phyloP scores from a whole-genome alignment of 495 filamentous ascomycete species.

The Neurospora sp. region DNA sequence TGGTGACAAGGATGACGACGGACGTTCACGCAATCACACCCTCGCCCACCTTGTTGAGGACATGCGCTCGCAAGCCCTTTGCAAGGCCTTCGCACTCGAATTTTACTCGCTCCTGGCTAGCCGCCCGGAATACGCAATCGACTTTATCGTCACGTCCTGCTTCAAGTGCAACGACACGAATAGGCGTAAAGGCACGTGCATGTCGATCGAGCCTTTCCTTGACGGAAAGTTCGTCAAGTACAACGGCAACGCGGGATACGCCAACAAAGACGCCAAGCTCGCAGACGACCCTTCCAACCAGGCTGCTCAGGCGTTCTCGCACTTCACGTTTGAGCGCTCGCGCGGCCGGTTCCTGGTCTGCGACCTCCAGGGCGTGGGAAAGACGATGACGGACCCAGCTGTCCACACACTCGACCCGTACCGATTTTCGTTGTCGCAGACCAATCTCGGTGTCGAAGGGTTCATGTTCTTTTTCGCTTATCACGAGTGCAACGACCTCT shows the following conservation, averaged over 20 bases:
- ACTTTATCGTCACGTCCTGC: conserved; percentile 26
- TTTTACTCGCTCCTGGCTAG: conserved; percentile 21
- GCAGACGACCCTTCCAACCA: conserved; percentile 12
- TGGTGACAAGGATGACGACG: neutral
- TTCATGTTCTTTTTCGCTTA: conserved; percentile 30
- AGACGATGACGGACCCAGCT: conserved; percentile 25
- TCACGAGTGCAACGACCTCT: conserved; percentile 29
- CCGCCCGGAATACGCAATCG: conserved; percentile 10
- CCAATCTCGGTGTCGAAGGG: conserved; percentile 21
- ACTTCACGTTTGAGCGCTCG: conserved; percentile 36
- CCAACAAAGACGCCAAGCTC: conserved; percentile 13
- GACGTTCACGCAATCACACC: neutral
- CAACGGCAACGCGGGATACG: conserved; percentile 25
- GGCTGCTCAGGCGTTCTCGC: conserved; percentile 31
- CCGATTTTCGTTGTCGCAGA: conserved; percentile 18
- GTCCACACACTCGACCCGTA: conserved; percentile 22
- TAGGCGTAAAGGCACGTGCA: neutral
- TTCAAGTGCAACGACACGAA: conserved; percentile 6
- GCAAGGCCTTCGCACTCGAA: conserved; percentile 32
- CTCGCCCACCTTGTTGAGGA: conserved; percentile 23
- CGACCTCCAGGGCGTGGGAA: conserved; percentile 27
- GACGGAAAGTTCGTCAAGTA: conserved; percentile 28
- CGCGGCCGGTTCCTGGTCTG: conserved; percentile 20
- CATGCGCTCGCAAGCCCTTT: conserved; percentile 25
- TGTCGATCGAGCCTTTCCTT: conserved; percentile 27